Evolutionary conservation across 129 eudicot genomes (phyloP).

Genomic region (Lactuca sativa): DNA sequence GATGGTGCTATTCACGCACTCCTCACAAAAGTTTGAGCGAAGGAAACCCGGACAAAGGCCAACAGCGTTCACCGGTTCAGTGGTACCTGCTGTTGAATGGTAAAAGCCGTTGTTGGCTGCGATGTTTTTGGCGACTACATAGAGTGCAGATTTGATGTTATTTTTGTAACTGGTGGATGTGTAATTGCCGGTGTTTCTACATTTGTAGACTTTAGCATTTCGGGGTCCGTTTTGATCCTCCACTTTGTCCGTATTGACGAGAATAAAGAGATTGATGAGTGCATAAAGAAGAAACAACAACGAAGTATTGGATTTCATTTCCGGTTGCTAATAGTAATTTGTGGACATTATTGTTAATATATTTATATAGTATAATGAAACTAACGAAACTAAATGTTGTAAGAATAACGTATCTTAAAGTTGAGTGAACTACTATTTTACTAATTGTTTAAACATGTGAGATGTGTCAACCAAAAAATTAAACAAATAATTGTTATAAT

Average conservation of each 20-base stretch:
- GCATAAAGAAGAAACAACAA: not conserved
- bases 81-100: constrained; percentile 3
- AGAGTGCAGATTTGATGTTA: constrained; percentile 11
- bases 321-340: not conserved
- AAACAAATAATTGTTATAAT: no score
- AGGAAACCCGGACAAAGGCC: constrained; percentile 35
- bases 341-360: not conserved
- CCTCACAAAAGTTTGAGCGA: not conserved
- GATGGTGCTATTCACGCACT: constrained; percentile 17
- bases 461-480: no score
- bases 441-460: no score
- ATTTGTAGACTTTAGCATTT: not conserved
- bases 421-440: no score
- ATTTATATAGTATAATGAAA: not conserved
- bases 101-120: not conserved
- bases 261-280: not conserved
- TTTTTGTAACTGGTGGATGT: constrained; percentile 10
- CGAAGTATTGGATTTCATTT: not conserved
- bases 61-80: constrained; percentile 7
- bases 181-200: constrained; percentile 15
- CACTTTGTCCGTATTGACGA: not conserved
- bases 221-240: not conserved
- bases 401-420: not conserved
- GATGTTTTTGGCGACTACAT: constrained; percentile 6
- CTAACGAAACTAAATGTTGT: not conserved